These are phyloP conservation scores for Diplodia seriata DNA, from an alignment of 2,329 filamentous ascomycete species.

Conservation along the genomic window DNA sequence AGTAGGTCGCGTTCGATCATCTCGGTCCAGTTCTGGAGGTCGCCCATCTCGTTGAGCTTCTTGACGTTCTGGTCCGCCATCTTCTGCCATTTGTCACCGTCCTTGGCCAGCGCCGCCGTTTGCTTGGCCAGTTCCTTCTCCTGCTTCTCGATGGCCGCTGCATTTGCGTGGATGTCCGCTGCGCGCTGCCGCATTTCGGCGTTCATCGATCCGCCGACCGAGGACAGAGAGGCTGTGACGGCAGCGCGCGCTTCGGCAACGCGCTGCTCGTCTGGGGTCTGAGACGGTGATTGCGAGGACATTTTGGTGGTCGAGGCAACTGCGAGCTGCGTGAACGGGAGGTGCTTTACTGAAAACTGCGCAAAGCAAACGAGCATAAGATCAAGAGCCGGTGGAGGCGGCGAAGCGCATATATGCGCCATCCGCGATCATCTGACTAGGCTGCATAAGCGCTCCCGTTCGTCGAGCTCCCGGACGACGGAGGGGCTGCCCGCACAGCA, in stretches of 20 bases:
- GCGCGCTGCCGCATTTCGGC: slow-evolving; percentile 72
- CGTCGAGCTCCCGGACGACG: slow-evolving; percentile 11
- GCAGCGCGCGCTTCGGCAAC: slow-evolving; percentile 59
- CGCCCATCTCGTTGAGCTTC: slow-evolving; percentile 77
- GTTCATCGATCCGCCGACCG: slow-evolving; percentile 73
- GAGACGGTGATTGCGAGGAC: slow-evolving; percentile 22
- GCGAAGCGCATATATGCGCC: slow-evolving; percentile 8
- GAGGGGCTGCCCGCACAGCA: slow-evolving; percentile 5
- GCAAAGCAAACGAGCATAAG: background rate
- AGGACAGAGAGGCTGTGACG: slow-evolving; percentile 57
- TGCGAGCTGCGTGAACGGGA: background rate
- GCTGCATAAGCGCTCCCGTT: slow-evolving; percentile 31
- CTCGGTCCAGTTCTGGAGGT: slow-evolving; percentile 88
- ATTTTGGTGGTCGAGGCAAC: slow-evolving; percentile 2
- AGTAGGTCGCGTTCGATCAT: slow-evolving; percentile 64
- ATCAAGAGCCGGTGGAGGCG: background rate
- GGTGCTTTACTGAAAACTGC: background rate
- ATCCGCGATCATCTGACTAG: slow-evolving; percentile 25
- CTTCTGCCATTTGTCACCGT: slow-evolving; percentile 69
- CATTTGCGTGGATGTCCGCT: slow-evolving; percentile 72
- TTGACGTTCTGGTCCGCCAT: slow-evolving; percentile 68
- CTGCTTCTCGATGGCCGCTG: slow-evolving; percentile 69
- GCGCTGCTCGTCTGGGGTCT: slow-evolving; percentile 37
- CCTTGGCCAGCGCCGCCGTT: slow-evolving; percentile 65
- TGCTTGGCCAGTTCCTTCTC: slow-evolving; percentile 69